Percentiles rank a stretch among this genome's conserved stretches.
Conservation (phyloP, 352 stramenopile species). For the Pythium scleroteichum region DNA sequence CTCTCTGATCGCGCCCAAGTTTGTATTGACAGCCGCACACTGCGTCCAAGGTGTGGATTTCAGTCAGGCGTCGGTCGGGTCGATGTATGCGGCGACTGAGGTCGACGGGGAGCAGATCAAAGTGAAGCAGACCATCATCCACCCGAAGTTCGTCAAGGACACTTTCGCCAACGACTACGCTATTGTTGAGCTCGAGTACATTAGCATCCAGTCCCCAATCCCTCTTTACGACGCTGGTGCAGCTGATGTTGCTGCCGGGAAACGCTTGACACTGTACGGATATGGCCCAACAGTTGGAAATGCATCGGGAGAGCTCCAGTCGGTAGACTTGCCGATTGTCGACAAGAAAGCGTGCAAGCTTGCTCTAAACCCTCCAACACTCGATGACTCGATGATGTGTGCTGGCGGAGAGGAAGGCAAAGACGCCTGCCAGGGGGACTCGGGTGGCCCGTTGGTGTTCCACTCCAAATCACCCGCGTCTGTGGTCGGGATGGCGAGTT, state of each 20-base stretch:
- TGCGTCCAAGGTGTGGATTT: conserved; percentile 29
- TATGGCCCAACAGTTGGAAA: conserved; percentile 12
- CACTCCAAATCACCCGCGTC: conserved; percentile 1
- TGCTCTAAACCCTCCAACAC: conserved; percentile 9
- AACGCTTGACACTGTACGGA: conserved; percentile 28
- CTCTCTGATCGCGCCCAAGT: conserved; percentile 35
- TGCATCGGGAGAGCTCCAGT: conserved; percentile 14
- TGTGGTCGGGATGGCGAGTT: conserved; percentile 39
- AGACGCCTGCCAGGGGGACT: conserved; percentile 45
- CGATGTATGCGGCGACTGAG: conserved; percentile 25
- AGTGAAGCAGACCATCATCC: conserved; percentile 31
- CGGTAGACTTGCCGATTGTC: conserved; percentile 31
- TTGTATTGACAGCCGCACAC: conserved; percentile 42
- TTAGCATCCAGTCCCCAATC: conserved; percentile 39
- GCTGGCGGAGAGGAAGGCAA: conserved; percentile 38
- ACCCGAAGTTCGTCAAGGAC: conserved; percentile 28
- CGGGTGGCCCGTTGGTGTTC: conserved; percentile 35
- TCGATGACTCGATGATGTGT: conserved; percentile 36
- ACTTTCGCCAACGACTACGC: conserved; percentile 36
- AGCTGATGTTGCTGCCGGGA: background rate
- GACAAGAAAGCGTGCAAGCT: conserved; percentile 25
- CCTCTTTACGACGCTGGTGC: conserved; percentile 24
- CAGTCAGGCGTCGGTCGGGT: conserved; percentile 34
- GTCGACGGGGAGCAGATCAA: conserved; percentile 45
- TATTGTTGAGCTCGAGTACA: conserved; percentile 41